Base-by-base conservation (phyloP, 2,329 filamentous ascomycete species). In the Neofusicoccum kwambonambiense region DNA sequence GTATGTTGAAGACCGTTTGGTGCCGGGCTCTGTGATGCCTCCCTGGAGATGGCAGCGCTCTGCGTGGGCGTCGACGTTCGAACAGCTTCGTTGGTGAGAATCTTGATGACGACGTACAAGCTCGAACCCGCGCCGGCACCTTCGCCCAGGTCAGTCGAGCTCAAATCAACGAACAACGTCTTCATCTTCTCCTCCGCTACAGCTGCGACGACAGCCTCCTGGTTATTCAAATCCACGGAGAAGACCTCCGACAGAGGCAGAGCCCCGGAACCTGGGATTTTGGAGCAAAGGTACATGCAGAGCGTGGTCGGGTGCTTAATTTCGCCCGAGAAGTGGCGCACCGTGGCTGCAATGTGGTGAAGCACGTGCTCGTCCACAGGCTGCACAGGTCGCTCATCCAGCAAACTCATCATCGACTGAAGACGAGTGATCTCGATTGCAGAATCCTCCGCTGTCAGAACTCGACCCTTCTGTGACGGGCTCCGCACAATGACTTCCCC, bases 401-500 rank as follows among this genome's bases (percentile, higher is more conserved):
- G 83, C 71, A 98, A 85, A 77, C 93, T 96, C 95, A 99, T 99
- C 74, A 93, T 87, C 4, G 95, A 96, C 80, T 99, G 96, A 64
- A 98, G 82, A 74, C 89, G 92, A 6, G 94, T 94, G 69, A 97
- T 87, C 65, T 97, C 91, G 34, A 98, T 90, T 3, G 95, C 91
- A 0, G 93, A 97, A 77, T 99, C 95, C 62, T 97, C 90, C 12
- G 91, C 92, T 0, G 93, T 97, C 71, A 99, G 79, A 34, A 98
- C 88, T 51, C 93, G 88, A 8, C 95, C 95, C 35, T 90, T 86
- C 74, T 93, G 89, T 19, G 84, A 85, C 1, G 95, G 92, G 77
- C 96, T 95, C 35, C 95, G 89, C 66, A 99, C 95, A 75, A 99
- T 97, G 54, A 99, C 90, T 74, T 98, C 93, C 58, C 92, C 92